A percentile compares a stretch with the other conserved stretches of the same genome.
Evolutionary conservation across 345 rosid genomes (phyloP).

Genomic region (Euphorbia pulcherrima): DNA sequence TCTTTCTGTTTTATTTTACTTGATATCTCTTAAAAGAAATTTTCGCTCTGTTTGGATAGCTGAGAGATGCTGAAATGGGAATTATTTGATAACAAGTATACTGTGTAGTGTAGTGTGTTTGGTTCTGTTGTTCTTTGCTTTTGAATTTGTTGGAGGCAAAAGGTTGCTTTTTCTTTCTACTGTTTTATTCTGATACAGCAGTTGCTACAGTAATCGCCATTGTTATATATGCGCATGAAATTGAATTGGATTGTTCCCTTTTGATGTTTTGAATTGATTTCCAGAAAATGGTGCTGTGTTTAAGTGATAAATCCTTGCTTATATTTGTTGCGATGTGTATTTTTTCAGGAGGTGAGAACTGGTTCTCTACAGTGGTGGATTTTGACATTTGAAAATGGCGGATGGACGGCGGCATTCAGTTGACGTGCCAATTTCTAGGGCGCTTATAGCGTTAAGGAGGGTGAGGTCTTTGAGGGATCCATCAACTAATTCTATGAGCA

Average conservation of each 20-base stretch:
- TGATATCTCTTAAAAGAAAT: neutral
- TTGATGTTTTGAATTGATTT: neutral
- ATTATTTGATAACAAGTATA: neutral
- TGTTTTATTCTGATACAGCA: neutral
- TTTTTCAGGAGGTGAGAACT: conserved; percentile 31
- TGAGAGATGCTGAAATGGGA: conserved; percentile 12
- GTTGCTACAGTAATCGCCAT: neutral
- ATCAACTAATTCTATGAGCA: conserved; percentile 88
- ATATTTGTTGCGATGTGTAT: neutral
- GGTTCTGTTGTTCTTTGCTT: conserved; percentile 12
- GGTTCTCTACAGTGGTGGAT: conserved; percentile 4
- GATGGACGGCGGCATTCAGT: conserved; percentile 85
- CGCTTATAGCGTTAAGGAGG: conserved; percentile 83
- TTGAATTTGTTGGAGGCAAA: conserved; percentile 10
- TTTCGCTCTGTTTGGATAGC: conserved; percentile 29
- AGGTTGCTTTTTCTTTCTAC: neutral
- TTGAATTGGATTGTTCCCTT: neutral
- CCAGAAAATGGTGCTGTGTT: too few species aligned
- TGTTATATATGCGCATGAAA: neutral
- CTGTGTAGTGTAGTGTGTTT: neutral
- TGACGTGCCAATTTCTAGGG: conserved; percentile 82
- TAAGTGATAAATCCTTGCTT: neutral
- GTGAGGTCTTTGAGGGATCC: conserved; percentile 96
- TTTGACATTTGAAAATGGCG: conserved; percentile 34
- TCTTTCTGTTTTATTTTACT: conserved; percentile 15